Base-by-base conservation (phyloP, 2,329 filamentous ascomycete species). In the Hypoxylon sp. region DNA sequence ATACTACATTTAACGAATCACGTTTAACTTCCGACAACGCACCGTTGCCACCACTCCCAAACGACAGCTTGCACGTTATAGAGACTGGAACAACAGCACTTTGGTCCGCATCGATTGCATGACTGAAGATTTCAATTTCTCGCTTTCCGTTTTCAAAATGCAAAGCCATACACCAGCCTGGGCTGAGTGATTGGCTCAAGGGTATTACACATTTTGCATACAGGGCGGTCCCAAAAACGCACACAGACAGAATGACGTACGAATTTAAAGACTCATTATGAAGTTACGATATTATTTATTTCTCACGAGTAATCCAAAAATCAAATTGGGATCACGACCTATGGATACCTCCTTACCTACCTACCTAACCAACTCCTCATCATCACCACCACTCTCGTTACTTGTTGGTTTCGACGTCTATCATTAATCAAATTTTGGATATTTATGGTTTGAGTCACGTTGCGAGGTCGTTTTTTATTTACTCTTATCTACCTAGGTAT, bases 41-140 rank as follows among this genome's bases (percentile, higher is more conserved):
- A 29, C 32, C 20, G 29, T 40, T 37, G 32, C 51, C 49, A 29
- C 16, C 15, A 41, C 38, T 46, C 51, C 43, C 40, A 29, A 42
- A 44, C 43, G 32, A 27, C 25, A 44, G n/a, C n/a, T 43, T 40
- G 32, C 49, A 51, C 41, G 47, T 48, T 54, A 58, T 53, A 59
- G 52, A 59, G 25, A 58, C 21, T 25, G 30, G 54, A 47, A 53
- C 34, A 46, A 61, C 45, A 56, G 55, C 46, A 59, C 51, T 56
- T 36, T 32, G 49, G 57, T 51, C 56, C 55, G 45, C 55, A 44
- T 54, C 42, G 37, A 51, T 45, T 51, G n/a, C n/a, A n/a, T n/a
- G n/a, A n/a, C n/a, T n/a, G n/a, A n/a, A n/a, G n/a, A n/a, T n/a
- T 11, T 31, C 15, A 31, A 16, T 30, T 43, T 48, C 32, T 30